phyloP scores from a whole-genome alignment of 441 rosid genomes.

The Manihot esculenta region DNA sequence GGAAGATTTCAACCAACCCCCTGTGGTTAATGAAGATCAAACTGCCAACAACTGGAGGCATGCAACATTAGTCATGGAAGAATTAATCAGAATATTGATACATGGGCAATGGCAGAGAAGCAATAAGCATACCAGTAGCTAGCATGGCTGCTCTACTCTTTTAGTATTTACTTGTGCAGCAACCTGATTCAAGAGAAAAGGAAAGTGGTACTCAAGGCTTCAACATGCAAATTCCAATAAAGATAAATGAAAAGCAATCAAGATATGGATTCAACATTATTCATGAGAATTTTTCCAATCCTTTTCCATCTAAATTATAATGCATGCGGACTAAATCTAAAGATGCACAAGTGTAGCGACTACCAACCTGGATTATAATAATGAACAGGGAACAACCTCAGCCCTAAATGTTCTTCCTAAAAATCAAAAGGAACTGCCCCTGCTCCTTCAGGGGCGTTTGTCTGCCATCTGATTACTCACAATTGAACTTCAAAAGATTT shows the following conservation, averaged over 20 bases:
- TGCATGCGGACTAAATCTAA: neutral
- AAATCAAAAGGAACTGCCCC: neutral
- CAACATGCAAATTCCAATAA: neutral
- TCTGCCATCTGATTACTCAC: neutral
- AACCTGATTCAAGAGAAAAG: neutral
- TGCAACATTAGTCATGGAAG: neutral
- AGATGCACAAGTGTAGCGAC: neutral
- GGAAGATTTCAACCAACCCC: constrained; percentile 6
- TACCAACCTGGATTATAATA: neutral
- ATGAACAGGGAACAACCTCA: neutral
- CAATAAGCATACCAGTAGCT: neutral
- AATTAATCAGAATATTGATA: neutral
- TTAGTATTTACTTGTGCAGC: neutral
- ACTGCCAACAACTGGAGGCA: constrained; percentile 14
- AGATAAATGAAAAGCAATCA: neutral
- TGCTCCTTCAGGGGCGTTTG: neutral
- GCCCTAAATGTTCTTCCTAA: neutral
- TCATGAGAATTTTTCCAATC: neutral
- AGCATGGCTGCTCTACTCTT: constrained; percentile 4
- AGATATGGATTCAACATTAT: neutral
- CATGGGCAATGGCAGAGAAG: neutral
- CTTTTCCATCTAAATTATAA: neutral
- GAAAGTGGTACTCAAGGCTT: neutral
- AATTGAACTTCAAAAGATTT: neutral
- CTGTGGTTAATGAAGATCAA: constrained; percentile 7